Base-by-base conservation (phyloP, 2,329 filamentous ascomycete species). In the Penicillium sp. region DNA sequence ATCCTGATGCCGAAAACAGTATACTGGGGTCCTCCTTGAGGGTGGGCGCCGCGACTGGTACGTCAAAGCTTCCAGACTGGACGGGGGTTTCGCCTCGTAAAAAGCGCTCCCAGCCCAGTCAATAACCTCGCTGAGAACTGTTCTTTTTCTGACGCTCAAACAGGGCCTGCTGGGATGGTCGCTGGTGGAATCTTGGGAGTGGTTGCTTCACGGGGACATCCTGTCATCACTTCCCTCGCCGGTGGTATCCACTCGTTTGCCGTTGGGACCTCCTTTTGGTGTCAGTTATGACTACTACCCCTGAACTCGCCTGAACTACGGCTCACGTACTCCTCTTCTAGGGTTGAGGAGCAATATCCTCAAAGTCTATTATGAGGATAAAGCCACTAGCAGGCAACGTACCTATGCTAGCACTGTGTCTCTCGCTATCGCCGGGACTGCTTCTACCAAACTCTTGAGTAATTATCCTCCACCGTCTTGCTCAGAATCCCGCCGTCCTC, bases 181-280 rank as follows among this genome's bases (percentile, higher is more conserved):
- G 82, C 87, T 56, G 90, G 90, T 41, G 88, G 90, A 56, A 85
- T 89, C 54, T 84, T 85, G 41, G 93, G 92, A 30, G 89, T 96
- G 51, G 76, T 93, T 52, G 85, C 88, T 61, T 89, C 90, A 19
- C 83, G 82, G 26, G 26, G 26, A 23, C 86, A 91, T 4, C 83
- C 86, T 4, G 74, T 87, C 2, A 77, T 94, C 7, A 94, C 92
- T 78, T 89, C 91, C 0, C 69, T 90, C 13, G 84, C 89, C 44
- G 88, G 90, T 23, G 90, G 91, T 19, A 81, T 91, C 46, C 92
- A 96, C 78, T 97, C 91, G 86, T 92, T 92, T 76, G 84, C 86
- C 47, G 84, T 96, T 45, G 92, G 92, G 41, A 87, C 85, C 51
- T 90, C 87, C 17, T 97, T 89, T 74, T 94, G 89, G 84, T 89